Percentiles rank a stretch among this genome's conserved stretches.
phyloP scores from a whole-genome alignment of 2,329 filamentous ascomycete species.

The Gremmenia infestans region DNA sequence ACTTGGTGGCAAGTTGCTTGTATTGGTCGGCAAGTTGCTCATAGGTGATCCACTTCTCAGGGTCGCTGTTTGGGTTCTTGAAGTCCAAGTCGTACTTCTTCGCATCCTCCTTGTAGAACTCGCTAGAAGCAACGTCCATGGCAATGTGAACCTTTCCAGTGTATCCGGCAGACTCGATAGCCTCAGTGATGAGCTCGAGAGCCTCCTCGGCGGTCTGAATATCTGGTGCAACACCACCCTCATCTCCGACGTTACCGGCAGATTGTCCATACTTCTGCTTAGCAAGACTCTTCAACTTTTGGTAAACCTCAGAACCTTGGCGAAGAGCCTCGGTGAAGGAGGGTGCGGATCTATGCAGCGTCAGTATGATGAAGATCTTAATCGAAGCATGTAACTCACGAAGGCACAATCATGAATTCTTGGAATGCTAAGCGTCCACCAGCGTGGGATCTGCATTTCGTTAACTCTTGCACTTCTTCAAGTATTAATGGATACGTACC shows the following conservation, averaged over 20 bases:
- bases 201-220: constrained; percentile 97
- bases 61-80: constrained; percentile 99
- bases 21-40: constrained; percentile 93
- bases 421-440: constrained; percentile 94
- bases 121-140: constrained; percentile 98
- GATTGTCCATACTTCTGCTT: constrained; percentile 99
- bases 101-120: constrained; percentile 96
- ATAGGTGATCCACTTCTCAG: constrained; percentile 96
- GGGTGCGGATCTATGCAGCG: constrained; percentile 60
- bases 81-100: constrained; percentile 99
- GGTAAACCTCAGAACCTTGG: constrained; percentile 96
- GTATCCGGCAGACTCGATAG: constrained; percentile 94
- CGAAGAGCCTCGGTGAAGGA: constrained; percentile 95
- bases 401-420: constrained; percentile 93
- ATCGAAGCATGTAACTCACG: constrained; percentile 43
- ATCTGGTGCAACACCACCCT: constrained; percentile 98
- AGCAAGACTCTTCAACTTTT: constrained; percentile 90
- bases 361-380: constrained; percentile 4
- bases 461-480: constrained; percentile 14
- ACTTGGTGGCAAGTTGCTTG: constrained; percentile 82
- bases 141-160: constrained; percentile 95
- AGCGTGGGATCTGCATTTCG: constrained; percentile 70
- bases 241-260: constrained; percentile 97
- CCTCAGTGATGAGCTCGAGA: constrained; percentile 88
- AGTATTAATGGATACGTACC: constrained; percentile 26